Evolutionary conservation across 306 rosid species (phyloP), one percentile per base, ranked within the genome.

Genomic region (Fragaria nilgerrensis): DNA sequence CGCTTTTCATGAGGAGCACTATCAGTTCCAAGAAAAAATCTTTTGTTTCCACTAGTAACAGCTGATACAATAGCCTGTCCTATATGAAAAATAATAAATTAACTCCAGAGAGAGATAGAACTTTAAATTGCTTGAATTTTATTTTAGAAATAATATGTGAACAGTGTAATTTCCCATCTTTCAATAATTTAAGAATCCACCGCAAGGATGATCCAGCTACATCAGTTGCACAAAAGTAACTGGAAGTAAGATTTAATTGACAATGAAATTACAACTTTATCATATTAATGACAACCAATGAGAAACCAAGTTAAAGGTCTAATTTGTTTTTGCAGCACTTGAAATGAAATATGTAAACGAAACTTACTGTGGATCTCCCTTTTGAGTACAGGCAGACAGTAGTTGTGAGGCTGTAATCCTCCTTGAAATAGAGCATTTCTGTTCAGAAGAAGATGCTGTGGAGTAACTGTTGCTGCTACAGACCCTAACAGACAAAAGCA

Each of bases 1-100:
- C 48, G 90, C 80, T 85, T 89, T 79, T 94, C 98, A 77, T 92
- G 98, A 53, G 98, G 98, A 77, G 97, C 98, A 56, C 97, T 94
- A 80, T 94, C 97, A 53, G 96, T 90, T 81, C 98, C 98, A 39
- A 94, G 92, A 85, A 94, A 94, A 81, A 90, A 94, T 76, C 80
- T 81, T 79, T 84, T 94, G 71, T 91, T 90, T 86, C 97, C 97
- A 70, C 94, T 86, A 2, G 92, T 92, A 34, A 94, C 92, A 77
- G 96, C 96, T 9, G 94, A 86, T 37, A 92, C 96, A 72, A 94
- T 84, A 67, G 96, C 92, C 74, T 85, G 88, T 78, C 94, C 97
- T 92, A 77, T 1, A 88, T 39, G 76, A 68, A 66, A 71, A 69
- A 69, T 27, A 75, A 77, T 9, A 7, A 50, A 75, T 43, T 50